Evolutionary conservation across 805 yeast genomes (phyloP), one percentile per base, ranked within the genome.

Genomic region (Cyberlindnera euphorbiiphila): DNA sequence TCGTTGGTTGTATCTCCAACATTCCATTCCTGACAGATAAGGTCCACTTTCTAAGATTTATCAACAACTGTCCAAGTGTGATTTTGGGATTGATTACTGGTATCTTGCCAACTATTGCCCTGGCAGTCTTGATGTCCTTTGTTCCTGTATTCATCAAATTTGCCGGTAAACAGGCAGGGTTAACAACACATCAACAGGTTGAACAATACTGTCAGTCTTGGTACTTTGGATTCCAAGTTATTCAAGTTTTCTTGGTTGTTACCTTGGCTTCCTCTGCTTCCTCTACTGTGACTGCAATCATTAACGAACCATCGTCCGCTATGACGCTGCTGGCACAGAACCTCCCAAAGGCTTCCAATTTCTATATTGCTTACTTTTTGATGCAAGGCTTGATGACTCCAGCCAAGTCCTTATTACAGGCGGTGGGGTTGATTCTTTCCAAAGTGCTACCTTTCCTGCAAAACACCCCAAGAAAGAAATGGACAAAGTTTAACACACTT

Each of bases 1-100:
- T 87, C 53, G 96, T 91, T 35, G 98, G 98, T 75, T 74, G 78
- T 51, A 81, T 93, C 47, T 91, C 98, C 17, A 93, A 91, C 62
- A 74, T 91, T 50, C 78, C 81, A 47, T 81, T 72, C 54, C 69
- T 88, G 56, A 85, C 84, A 25, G 66, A 72, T 25, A 78, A 74
- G 46, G 74, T 91, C 21, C 86, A 69, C 8, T 93, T 85, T 69
- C 72, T 91, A 56, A 62, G 70, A 26, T 93, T 86, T 64, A 73
- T 91, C 51, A 66, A 81, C 56, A 78, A 84, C 37, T 68, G 89
- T 66, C 97, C 97, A 11, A 22, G 45, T 1, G 68, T 65, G 9
- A 57, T 91, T 24, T 66, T 81, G 63, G 98, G 98, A 66, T 56
- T 91, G 33, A 78, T 91, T 43, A 88, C 97, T 10, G 89, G 91